Conservation (phyloP, 352 stramenopile genomes). For the Salisapilia sapeloensis region DNA sequence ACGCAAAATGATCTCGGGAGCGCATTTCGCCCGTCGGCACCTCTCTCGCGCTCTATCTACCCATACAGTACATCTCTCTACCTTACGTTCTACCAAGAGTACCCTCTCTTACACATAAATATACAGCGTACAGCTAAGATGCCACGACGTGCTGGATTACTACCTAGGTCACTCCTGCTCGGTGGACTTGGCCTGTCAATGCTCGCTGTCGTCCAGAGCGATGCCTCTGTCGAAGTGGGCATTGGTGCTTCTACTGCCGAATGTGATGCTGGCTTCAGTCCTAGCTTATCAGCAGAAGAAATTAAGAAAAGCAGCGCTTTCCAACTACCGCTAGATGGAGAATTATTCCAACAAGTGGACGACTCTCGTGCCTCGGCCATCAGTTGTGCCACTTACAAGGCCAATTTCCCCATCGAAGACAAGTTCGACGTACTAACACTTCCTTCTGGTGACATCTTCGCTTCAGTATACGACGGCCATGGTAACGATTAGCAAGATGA, state of each 20-base stretch:
- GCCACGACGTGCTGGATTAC: no score
- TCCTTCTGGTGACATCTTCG: constrained; percentile 64
- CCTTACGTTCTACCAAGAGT: no score
- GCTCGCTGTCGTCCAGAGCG: constrained; percentile 15
- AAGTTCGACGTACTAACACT: constrained; percentile 60
- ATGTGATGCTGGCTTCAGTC: constrained; percentile 33
- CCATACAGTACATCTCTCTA: no score
- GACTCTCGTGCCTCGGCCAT: constrained; percentile 27
- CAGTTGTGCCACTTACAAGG: constrained; percentile 43
- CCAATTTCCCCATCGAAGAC: constrained; percentile 70
- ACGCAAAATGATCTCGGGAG: no score
- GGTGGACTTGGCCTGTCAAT: constrained; percentile 30
- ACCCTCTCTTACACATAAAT: no score
- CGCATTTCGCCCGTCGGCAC: no score
- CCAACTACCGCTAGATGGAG: constrained; percentile 30
- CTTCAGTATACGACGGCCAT: constrained; percentile 82
- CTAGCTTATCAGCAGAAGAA: constrained; percentile 4
- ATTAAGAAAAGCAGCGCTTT: constrained; percentile 19
- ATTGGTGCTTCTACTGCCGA: constrained; percentile 14
- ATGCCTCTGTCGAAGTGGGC: constrained; percentile 6
- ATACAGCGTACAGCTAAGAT: no score
- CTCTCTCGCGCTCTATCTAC: no score
- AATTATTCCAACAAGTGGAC: constrained; percentile 19
- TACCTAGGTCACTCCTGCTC: constrained; percentile 25
- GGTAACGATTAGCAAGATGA: constrained; percentile 13